These are phyloP conservation scores for Diaporthe australafricana DNA, from an alignment of 2,329 filamentous ascomycete species.

Conservation along the genomic window DNA sequence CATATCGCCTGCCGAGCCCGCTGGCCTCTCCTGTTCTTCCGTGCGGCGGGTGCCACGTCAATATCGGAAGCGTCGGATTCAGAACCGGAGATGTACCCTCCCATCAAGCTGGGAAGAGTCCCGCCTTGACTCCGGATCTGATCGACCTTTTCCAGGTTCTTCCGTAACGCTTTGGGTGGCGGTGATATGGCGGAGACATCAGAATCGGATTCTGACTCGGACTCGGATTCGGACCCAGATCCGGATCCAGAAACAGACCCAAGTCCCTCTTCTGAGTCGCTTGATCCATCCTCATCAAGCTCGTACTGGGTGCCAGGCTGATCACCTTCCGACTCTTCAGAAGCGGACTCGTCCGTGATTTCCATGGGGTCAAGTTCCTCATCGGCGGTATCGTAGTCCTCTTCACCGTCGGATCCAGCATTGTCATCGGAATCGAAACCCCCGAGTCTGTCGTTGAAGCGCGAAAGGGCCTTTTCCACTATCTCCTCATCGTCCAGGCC, in stretches of 20 bases:
- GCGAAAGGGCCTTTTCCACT: conserved; percentile 47
- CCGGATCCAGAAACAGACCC: background rate
- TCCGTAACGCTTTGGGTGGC: conserved; percentile 40
- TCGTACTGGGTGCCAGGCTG: conserved; percentile 45
- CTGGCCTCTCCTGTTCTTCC: conserved; percentile 83
- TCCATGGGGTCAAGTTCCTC: conserved; percentile 38
- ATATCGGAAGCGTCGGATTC: conserved; percentile 74
- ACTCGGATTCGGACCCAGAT: background rate
- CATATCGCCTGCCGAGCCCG: conserved; percentile 81
- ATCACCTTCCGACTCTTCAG: conserved; percentile 37
- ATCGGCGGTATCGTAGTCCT: conserved; percentile 37
- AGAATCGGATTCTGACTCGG: conserved; percentile 24
- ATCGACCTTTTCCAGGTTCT: conserved; percentile 43
- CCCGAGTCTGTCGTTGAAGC: conserved; percentile 32
- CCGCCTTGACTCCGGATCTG: conserved; percentile 57
- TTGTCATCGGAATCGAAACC: conserved; percentile 25
- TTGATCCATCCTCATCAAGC: conserved; percentile 32
- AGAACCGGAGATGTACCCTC: conserved; percentile 82
- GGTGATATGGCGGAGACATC: conserved; percentile 37
- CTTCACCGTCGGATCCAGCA: conserved; percentile 41
- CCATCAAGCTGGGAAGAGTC: conserved; percentile 82
- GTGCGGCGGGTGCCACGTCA: conserved; percentile 66
- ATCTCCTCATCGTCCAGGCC: conserved; percentile 48
- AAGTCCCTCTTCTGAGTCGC: conserved; percentile 19
- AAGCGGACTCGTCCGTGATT: conserved; percentile 39